phyloP scores from a whole-genome alignment of 805 yeast species.

The Phaffomyces antillensis region DNA sequence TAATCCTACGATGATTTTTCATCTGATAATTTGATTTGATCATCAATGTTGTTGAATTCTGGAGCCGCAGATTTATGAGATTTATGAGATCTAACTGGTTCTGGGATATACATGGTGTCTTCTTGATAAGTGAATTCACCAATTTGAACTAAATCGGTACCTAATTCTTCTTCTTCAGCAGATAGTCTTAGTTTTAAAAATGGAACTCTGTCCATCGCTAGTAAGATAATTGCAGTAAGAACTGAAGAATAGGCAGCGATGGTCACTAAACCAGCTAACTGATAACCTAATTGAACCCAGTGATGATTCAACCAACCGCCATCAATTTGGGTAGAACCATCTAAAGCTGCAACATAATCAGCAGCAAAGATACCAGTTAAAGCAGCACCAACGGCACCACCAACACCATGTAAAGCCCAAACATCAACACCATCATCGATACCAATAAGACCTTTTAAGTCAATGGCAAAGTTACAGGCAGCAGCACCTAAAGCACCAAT shows the following conservation, averaged over 20 bases:
- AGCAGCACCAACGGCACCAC: conserved; percentile 78
- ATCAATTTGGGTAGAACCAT: conserved; percentile 56
- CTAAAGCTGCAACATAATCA: conserved; percentile 77
- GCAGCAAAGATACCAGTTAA: conserved; percentile 91
- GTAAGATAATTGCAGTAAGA: conserved; percentile 61
- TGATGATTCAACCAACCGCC: conserved; percentile 91
- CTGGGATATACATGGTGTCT: conserved; percentile 60
- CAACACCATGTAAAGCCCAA: conserved; percentile 88
- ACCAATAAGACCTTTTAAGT: conserved; percentile 58
- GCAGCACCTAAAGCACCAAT: conserved; percentile 74
- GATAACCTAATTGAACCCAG: conserved; percentile 79
- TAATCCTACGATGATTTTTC: too few relatives aligned
- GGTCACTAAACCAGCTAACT: conserved; percentile 69
- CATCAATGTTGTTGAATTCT: conserved; percentile 26
- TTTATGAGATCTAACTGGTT: conserved; percentile 61
- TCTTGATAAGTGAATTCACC: conserved; percentile 78
- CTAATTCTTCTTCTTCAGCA: conserved; percentile 80
- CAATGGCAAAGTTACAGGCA: conserved; percentile 80
- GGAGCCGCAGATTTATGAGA: conserved; percentile 21
- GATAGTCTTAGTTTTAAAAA: conserved; percentile 72
- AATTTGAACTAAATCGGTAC: conserved; percentile 82
- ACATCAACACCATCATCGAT: conserved; percentile 95
- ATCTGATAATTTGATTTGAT: conserved; percentile 14
- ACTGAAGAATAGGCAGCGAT: conserved; percentile 69
- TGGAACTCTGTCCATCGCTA: conserved; percentile 66